phyloP scores from a whole-genome alignment of 1,284 basidiomycete species.

The Stygiomarasmius scandens region DNA sequence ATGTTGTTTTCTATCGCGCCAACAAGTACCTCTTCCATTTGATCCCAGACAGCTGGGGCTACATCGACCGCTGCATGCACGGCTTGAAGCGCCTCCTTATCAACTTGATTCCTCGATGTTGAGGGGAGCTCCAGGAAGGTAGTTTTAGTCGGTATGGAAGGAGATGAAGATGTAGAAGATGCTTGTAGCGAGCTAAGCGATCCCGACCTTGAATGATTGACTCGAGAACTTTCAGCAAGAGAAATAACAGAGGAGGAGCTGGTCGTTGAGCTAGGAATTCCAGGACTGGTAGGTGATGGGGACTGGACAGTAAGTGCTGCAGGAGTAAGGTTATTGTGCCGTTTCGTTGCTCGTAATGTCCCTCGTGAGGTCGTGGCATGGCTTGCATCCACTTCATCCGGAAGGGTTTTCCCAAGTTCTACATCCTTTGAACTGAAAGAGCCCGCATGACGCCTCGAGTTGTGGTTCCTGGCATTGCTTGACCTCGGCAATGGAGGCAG shows the following conservation, averaged over 20 bases:
- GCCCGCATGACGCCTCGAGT: slow-evolving; percentile 83
- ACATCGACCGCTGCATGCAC: slow-evolving; percentile 69
- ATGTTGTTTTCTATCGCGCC: slow-evolving; percentile 42
- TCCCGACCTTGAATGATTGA: slow-evolving; percentile 55
- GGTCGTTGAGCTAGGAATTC: not conserved
- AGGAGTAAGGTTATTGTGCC: slow-evolving; percentile 32
- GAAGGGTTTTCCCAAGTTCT: slow-evolving; percentile 82
- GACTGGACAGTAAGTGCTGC: slow-evolving; percentile 20
- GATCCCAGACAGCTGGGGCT: slow-evolving; percentile 73
- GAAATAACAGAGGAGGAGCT: slow-evolving; percentile 21
- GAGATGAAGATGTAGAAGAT: slow-evolving; percentile 45
- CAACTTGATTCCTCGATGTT: slow-evolving; percentile 59
- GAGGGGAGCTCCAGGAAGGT: slow-evolving; percentile 45
- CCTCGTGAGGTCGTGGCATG: slow-evolving; percentile 37
- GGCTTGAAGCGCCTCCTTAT: slow-evolving; percentile 69
- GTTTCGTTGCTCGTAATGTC: slow-evolving; percentile 51
- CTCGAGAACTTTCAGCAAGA: slow-evolving; percentile 17
- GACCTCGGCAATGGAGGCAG: slow-evolving; percentile 24
- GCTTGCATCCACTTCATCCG: slow-evolving; percentile 54
- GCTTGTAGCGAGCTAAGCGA: slow-evolving; percentile 58
- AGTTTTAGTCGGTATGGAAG: slow-evolving; percentile 32
- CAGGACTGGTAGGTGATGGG: slow-evolving; percentile 18
- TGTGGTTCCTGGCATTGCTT: slow-evolving; percentile 43
- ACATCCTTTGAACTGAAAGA: slow-evolving; percentile 93
- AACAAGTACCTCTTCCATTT: slow-evolving; percentile 63